Evolutionary conservation across 805 yeast species (phyloP).

Genomic region (Lipomyces oligophaga): DNA sequence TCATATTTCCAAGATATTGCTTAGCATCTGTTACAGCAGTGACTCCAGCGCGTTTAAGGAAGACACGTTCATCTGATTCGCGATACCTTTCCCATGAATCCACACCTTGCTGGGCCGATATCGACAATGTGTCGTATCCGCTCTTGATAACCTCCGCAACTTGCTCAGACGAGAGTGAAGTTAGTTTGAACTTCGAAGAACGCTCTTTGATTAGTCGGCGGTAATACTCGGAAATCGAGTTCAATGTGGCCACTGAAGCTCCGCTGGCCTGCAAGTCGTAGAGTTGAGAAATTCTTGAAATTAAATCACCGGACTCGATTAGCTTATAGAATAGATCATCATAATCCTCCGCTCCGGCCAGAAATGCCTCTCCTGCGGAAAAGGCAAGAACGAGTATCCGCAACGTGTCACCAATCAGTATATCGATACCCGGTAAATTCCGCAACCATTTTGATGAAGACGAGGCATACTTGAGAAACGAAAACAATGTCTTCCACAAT

Average conservation of each 20-base stretch:
- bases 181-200: slow-evolving; percentile 11
- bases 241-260: slow-evolving; percentile 20
- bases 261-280: slow-evolving; percentile 18
- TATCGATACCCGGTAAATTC: slow-evolving; percentile 19
- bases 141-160: slow-evolving; percentile 33
- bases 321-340: slow-evolving; percentile 37
- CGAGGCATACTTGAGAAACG: slow-evolving; percentile 33
- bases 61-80: slow-evolving; percentile 27
- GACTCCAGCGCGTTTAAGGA: slow-evolving; percentile 16
- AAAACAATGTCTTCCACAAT: slow-evolving; percentile 38
- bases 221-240: slow-evolving; percentile 27
- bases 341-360: slow-evolving; percentile 35
- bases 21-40: slow-evolving; percentile 20
- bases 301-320: slow-evolving; percentile 31
- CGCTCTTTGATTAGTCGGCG: slow-evolving; percentile 18
- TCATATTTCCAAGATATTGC: slow-evolving; percentile 8
- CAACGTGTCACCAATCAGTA: slow-evolving; percentile 27
- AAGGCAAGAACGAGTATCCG: slow-evolving; percentile 33
- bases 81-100: slow-evolving; percentile 27
- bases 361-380: slow-evolving; percentile 36
- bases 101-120: slow-evolving; percentile 28
- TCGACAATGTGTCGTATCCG: slow-evolving; percentile 34
- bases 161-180: slow-evolving; percentile 31
- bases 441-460: slow-evolving; percentile 1
- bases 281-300: slow-evolving; percentile 28